Conservation (phyloP, 2,329 filamentous ascomycete species). For the Plenodomus biglobosus region DNA sequence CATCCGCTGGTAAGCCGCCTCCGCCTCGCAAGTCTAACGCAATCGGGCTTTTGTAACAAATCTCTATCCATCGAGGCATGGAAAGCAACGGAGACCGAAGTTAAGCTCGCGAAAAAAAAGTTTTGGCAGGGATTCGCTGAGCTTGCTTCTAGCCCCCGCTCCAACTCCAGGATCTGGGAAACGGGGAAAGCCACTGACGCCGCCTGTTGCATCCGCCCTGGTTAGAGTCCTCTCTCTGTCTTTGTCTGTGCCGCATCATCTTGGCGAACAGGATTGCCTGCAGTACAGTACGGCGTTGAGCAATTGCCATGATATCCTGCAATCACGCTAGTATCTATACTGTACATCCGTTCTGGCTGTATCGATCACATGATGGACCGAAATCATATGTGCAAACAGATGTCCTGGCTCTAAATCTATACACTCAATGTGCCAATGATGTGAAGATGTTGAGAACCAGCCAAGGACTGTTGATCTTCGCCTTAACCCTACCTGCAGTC, state of each 20-base stretch:
- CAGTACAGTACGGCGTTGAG: neutral
- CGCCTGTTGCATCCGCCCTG: neutral
- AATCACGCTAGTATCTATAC: too few relatives aligned
- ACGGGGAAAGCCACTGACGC: neutral
- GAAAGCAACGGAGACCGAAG: neutral
- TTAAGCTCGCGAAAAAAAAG: neutral
- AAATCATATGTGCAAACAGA: too few relatives aligned
- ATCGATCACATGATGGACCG: too few relatives aligned
- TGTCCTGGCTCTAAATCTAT: too few relatives aligned
- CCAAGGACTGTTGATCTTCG: too few relatives aligned
- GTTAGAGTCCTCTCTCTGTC: neutral
- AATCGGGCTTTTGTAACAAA: constrained; percentile 1
- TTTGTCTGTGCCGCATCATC: neutral
- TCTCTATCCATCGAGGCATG: neutral
- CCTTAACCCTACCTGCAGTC: too few relatives aligned
- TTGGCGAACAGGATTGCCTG: neutral
- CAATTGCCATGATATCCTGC: too few relatives aligned
- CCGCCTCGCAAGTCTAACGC: constrained; percentile 21
- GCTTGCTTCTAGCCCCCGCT: neutral
- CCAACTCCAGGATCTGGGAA: constrained; percentile 2
- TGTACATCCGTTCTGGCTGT: too few relatives aligned
- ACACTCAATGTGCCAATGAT: too few relatives aligned
- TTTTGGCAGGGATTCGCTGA: neutral
- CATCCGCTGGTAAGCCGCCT: neutral
- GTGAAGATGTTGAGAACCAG: too few relatives aligned